Evolutionary conservation across 306 rosid species (phyloP).

Genomic region (Ziziphus jujuba): DNA sequence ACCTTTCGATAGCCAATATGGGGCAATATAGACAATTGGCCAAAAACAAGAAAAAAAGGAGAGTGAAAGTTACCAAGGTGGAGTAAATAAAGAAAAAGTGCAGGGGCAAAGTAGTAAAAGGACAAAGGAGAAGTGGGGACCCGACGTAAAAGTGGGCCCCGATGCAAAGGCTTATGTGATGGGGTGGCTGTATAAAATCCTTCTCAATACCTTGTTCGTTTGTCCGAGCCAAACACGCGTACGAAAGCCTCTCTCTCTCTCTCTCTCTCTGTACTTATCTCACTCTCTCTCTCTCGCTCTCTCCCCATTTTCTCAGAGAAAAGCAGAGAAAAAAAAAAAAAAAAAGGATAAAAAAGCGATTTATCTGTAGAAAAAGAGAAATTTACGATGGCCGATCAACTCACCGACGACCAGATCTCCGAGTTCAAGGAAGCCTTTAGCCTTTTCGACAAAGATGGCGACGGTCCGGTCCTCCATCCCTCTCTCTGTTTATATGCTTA

Average conservation of each 20-base stretch:
- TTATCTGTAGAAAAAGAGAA: conserved; percentile 8
- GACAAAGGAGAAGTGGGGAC: too few species aligned
- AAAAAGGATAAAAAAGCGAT: not conserved
- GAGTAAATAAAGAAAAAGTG: not conserved
- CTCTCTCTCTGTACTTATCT: too few species aligned
- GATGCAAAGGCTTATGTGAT: not conserved
- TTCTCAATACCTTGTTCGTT: not conserved
- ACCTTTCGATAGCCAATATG: too few species aligned
- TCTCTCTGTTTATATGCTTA: conserved; percentile 13
- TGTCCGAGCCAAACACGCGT: not conserved
- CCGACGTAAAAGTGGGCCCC: conserved; percentile 4
- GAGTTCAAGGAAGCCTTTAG: conserved; percentile 88
- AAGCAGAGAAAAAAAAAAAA: too few species aligned
- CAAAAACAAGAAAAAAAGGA: not conserved
- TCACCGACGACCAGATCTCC: conserved; percentile 81
- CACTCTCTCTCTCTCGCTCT: too few species aligned
- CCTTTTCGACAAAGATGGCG: conserved; percentile 82
- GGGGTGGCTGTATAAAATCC: conserved; percentile 13
- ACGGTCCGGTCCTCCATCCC: conserved; percentile 44
- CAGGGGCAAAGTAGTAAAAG: not conserved
- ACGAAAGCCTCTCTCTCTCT: not conserved
- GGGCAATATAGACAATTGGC: too few species aligned
- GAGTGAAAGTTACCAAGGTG: not conserved
- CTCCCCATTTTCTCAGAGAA: not conserved
- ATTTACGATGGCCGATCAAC: conserved; percentile 70